Evolutionary conservation across 1,139 yeast species (phyloP), one percentile per base, ranked within the genome.

Genomic region (Kazachstania sp.): DNA sequence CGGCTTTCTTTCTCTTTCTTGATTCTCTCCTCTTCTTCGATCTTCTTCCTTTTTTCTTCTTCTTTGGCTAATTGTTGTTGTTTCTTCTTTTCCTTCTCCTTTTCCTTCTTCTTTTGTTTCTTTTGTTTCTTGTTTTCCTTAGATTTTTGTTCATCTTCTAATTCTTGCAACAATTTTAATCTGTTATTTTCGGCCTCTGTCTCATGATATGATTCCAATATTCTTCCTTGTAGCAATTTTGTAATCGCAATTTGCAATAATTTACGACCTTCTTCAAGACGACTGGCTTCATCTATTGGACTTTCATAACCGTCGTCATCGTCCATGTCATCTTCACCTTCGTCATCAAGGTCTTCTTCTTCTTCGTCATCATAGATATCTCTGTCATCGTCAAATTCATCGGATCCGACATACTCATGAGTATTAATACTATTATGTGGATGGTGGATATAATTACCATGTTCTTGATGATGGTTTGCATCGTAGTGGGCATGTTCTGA

Each of bases 151-250:
- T 86, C 95, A 18, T 84, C 90, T 57, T 86, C 95, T 46, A 87
- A 74, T 62, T 87, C 96, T 62, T 81, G 86, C 51, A 86, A 74
- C 49, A 86, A 75, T 61, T 75, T 79, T 58, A 77, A 75, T 46
- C 90, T 83, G 47, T 90, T 76, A 57, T 84, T 94, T 52, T 83
- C 84, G 1, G 95, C 88, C 29, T 84, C 77, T 52, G 81, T 82
- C 53, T 83, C 92, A 50, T 86, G 83, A 59, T 83, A 87, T 1
- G 95, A 90, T 43, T 72, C 75, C 61, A 83, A 73, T 38, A 87
- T 78, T 47, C 87, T 73, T 56, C 78, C 81, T 58, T 84, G 88
- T 58, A 86, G 75, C 57, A 86, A 71, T 49, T 84, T 78, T 13
- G 90, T 83, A 1, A 87, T 84, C 53, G 86, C 79, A 59, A 84